phyloP scores from a whole-genome alignment of 352 stramenopile species.

The Aphanomyces euteiches region DNA sequence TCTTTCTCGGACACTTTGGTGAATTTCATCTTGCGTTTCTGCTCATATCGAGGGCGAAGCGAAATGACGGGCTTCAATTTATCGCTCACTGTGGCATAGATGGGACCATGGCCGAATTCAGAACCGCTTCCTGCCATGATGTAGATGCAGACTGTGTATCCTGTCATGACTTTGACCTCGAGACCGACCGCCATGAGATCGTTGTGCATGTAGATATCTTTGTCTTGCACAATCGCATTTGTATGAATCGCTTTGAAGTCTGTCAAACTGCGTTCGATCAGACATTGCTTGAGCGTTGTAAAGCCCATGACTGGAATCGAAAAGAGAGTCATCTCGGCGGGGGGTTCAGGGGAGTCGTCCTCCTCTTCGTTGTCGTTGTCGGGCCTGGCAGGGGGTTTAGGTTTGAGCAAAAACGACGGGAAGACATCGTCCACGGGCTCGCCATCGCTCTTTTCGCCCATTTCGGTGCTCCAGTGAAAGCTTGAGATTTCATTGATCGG shows the following conservation, averaged over 20 bases:
- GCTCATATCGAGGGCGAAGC: background rate
- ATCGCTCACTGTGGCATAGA: slow-evolving; percentile 2
- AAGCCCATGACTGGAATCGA: background rate
- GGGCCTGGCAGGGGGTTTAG: background rate
- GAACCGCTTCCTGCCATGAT: background rate
- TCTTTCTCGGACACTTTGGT: slow-evolving; percentile 4
- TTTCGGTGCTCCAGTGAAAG: background rate
- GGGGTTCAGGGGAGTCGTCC: background rate
- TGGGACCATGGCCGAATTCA: background rate
- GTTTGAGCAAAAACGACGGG: background rate
- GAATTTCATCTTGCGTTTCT: background rate
- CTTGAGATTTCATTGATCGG: slow-evolving; percentile 2
- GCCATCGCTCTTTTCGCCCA: background rate
- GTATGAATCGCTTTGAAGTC: slow-evolving; percentile 1
- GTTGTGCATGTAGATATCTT: slow-evolving; percentile 1
- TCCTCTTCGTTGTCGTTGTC: background rate
- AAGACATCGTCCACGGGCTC: background rate
- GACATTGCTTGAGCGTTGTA: background rate
- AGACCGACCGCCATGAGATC: background rate
- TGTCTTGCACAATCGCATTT: background rate
- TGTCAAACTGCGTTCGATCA: background rate
- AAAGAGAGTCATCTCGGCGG: background rate
- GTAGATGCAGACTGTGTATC: slow-evolving; percentile 3
- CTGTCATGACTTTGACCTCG: background rate
- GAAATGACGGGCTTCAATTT: background rate